A percentile compares a stretch with the other conserved stretches of the same genome.
Evolutionary conservation across 352 stramenopile genomes (phyloP).

Genomic region (Phytophthora europaea): DNA sequence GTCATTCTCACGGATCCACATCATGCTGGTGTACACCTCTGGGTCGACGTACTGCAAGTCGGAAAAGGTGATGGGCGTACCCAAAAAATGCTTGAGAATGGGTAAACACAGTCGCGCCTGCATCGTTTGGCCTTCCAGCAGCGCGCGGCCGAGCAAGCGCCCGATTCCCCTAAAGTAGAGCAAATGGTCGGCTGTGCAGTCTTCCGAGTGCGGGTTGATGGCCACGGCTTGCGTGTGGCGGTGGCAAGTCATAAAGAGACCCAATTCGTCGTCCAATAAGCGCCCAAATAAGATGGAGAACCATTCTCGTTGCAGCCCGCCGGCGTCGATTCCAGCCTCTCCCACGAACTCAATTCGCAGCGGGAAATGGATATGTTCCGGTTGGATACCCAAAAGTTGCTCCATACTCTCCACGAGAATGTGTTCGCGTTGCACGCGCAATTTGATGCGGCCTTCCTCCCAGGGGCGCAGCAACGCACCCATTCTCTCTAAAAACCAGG

Average conservation of each 20-base stretch:
- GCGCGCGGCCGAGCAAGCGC: conserved; percentile 68
- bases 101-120: conserved; percentile 74
- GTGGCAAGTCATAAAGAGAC: conserved; percentile 83
- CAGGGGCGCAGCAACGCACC: conserved; percentile 68
- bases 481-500: conserved; percentile 88
- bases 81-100: conserved; percentile 85
- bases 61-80: conserved; percentile 84
- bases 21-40: conserved; percentile 84
- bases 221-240: conserved; percentile 74
- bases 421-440: conserved; percentile 77
- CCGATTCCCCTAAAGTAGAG: conserved; percentile 91
- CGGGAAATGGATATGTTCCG: conserved; percentile 81
- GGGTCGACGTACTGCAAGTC: conserved; percentile 86
- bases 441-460: conserved; percentile 87
- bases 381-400: conserved; percentile 78
- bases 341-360: conserved; percentile 90
- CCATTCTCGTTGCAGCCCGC: conserved; percentile 84
- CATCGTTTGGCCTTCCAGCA: conserved; percentile 85
- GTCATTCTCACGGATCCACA: conserved; percentile 77
- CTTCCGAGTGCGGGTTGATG: conserved; percentile 82
- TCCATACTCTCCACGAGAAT: conserved; percentile 88
- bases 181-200: conserved; percentile 78
- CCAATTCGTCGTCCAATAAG: conserved; percentile 70
- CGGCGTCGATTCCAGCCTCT: conserved; percentile 81
- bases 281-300: conserved; percentile 83